Evolutionary conservation across 108 stramenopile genomes (phyloP).

Genomic region (Cyclostephanos tholiformis): DNA sequence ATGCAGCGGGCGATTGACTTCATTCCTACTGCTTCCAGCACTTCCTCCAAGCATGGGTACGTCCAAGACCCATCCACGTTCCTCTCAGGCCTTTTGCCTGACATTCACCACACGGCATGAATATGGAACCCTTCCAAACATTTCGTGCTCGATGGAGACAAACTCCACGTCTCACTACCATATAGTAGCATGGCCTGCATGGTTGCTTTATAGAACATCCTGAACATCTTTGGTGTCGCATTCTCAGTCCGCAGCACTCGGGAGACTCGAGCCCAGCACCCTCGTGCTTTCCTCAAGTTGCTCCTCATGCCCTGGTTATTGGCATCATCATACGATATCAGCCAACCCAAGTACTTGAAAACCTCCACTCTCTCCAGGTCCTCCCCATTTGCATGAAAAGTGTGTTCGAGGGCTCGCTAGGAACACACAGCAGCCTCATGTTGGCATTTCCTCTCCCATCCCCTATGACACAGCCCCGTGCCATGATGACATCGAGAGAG

Average conservation of each 20-base stretch:
- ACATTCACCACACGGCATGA: constrained; percentile 12
- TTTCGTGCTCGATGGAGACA: constrained; percentile 9
- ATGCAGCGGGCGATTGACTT: constrained; percentile 9
- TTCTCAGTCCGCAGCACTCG: too few species aligned
- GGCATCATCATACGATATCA: constrained; percentile 12
- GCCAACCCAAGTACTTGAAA: constrained; percentile 32
- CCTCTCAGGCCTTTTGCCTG: too few species aligned
- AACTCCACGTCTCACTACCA: constrained; percentile 30
- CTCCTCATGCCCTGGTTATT: constrained; percentile 16
- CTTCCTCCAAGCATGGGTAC: constrained; percentile 12
- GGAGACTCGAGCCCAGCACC: too few species aligned
- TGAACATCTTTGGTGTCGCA: background rate
- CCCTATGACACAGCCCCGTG: background rate
- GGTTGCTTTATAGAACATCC: constrained; percentile 28
- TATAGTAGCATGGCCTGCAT: constrained; percentile 31
- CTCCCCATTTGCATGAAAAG: background rate
- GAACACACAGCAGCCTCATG: background rate
- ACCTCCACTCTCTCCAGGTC: constrained; percentile 24
- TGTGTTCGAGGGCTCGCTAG: background rate
- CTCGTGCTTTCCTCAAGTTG: constrained; percentile 9
- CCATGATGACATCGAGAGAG: background rate
- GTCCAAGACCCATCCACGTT: constrained; percentile 15
- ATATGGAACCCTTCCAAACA: constrained; percentile 13
- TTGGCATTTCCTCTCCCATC: background rate
- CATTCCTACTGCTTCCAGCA: constrained; percentile 10